These are phyloP conservation scores for Multifurca ochricompacta DNA, from an alignment of 768 basidiomycete species.

Conservation along the genomic window DNA sequence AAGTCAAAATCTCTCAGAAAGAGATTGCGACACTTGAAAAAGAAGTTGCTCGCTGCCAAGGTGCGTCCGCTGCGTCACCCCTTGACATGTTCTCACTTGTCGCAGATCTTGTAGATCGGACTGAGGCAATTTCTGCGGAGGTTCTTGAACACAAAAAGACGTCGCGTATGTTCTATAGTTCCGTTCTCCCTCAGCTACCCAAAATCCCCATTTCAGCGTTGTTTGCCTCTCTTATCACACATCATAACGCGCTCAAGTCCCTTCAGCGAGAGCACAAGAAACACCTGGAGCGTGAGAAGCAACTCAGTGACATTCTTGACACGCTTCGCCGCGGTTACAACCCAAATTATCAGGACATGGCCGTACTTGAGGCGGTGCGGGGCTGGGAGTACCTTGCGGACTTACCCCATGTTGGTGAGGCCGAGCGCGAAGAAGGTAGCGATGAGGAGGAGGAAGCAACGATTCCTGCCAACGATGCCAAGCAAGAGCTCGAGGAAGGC, in stretches of 20 bases:
- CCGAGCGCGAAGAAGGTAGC: slow-evolving; percentile 39
- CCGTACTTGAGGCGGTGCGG: slow-evolving; percentile 90
- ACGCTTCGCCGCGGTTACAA: slow-evolving; percentile 83
- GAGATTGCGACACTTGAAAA: slow-evolving; percentile 60
- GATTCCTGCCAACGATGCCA: slow-evolving; percentile 16
- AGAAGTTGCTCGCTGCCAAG: slow-evolving; percentile 67
- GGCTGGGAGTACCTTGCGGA: slow-evolving; percentile 80
- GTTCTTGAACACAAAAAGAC: slow-evolving; percentile 78
- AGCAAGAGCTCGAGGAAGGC: slow-evolving; percentile 44
- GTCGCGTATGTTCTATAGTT: slow-evolving; percentile 55
- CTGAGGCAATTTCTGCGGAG: slow-evolving; percentile 71
- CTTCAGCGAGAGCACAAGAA: slow-evolving; percentile 65
- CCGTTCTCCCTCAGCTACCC: background rate
- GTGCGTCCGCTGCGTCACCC: slow-evolving; percentile 30
- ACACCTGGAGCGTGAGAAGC: slow-evolving; percentile 65
- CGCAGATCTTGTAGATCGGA: slow-evolving; percentile 69
- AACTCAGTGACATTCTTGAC: slow-evolving; percentile 77
- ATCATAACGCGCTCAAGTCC: slow-evolving; percentile 68
- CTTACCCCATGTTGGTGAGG: slow-evolving; percentile 65
- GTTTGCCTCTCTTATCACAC: slow-evolving; percentile 64
- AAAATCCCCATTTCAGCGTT: slow-evolving; percentile 46
- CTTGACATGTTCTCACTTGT: background rate
- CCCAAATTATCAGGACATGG: slow-evolving; percentile 99
- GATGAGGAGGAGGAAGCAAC: slow-evolving; percentile 27
- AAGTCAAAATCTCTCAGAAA: slow-evolving; percentile 41